Evolutionary conservation across 2,329 filamentous ascomycete species (phyloP), one percentile per base, ranked within the genome.

Genomic region (Pyricularia sp.): DNA sequence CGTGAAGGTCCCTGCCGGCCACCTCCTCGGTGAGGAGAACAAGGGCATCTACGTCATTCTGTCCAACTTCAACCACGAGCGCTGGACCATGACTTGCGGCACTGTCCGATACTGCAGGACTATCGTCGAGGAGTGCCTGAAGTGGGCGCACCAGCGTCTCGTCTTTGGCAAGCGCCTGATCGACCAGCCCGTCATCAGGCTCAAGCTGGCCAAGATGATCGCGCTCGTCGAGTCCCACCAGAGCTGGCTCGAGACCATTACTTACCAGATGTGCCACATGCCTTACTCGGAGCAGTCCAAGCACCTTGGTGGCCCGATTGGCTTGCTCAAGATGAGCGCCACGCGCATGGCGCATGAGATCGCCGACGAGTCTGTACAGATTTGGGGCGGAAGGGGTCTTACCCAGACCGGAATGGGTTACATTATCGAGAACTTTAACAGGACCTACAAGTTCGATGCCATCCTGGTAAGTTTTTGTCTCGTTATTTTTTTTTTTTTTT

Each of bases 131-230:
- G 92, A 96, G 77, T 94, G 89, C 74, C 81, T 96, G 71, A 95
- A 95, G 78, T 97, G 93, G 93, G 85, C 89, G 36, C 92, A 95
- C 81, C 93, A 97, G 80, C 89, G 92, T 66, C 83, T 93, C 30
- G 92, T 96, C 72, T 95, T 95, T 76, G 88, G 88, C 76, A 94
- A 94, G 83, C 89, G 89, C 31, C 84, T 96, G 59, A 90, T 94
- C 72, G 89, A 93, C 75, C 92, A 96, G 75, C 91, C 92, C 28
- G 91, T 92, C 64, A 94, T 96, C 74, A 86, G 90, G 25, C 89
- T 92, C 75, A 96, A 96, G 88, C 87, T 96, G 69, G 92, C 92
- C 71, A 92, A 92, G 77, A 95, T 96, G 92, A 95, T 96, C 72
- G 87, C 91, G 4, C 87, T 91, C 66, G 86, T 88, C 72, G 92